Evolutionary conservation across 345 rosid species (phyloP).

Genomic region (Acer saccharum): DNA sequence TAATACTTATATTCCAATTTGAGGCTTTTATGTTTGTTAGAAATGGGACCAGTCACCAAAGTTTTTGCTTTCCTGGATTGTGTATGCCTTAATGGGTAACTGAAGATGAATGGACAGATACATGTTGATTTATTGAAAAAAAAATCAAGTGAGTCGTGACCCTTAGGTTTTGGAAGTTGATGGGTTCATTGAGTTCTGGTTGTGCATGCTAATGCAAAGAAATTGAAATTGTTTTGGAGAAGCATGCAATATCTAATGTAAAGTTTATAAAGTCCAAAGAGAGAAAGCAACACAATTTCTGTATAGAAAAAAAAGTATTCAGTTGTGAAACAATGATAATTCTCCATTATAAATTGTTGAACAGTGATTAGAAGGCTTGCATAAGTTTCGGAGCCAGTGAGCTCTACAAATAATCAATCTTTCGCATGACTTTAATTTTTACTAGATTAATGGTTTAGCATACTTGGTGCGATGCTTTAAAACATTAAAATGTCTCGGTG

Average conservation of each 20-base stretch:
- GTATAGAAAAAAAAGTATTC: no score
- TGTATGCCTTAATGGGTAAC: not conserved
- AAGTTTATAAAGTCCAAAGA: not conserved
- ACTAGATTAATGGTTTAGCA: not conserved
- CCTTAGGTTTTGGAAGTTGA: not conserved
- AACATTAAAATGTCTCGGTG: not conserved
- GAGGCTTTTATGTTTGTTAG: not conserved
- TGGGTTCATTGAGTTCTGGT: not conserved
- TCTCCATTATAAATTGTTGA: not conserved
- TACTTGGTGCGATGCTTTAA: not conserved
- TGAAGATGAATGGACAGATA: not conserved
- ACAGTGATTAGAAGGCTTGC: not conserved
- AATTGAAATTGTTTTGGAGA: not conserved
- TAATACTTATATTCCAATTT: not conserved
- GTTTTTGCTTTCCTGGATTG: not conserved
- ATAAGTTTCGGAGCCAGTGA: not conserved
- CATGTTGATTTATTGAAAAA: not conserved
- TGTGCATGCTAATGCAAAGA: not conserved
- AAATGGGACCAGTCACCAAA: no score
- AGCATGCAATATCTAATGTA: not conserved
- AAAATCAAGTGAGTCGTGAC: not conserved
- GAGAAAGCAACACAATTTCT: not conserved
- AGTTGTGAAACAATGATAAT: not conserved
- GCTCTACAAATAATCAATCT: not conserved
- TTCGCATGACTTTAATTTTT: not conserved